Evolutionary conservation across 208 protist species (phyloP), one percentile per base, ranked within the genome.

Genomic region (Acanthamoeba healyi): DNA sequence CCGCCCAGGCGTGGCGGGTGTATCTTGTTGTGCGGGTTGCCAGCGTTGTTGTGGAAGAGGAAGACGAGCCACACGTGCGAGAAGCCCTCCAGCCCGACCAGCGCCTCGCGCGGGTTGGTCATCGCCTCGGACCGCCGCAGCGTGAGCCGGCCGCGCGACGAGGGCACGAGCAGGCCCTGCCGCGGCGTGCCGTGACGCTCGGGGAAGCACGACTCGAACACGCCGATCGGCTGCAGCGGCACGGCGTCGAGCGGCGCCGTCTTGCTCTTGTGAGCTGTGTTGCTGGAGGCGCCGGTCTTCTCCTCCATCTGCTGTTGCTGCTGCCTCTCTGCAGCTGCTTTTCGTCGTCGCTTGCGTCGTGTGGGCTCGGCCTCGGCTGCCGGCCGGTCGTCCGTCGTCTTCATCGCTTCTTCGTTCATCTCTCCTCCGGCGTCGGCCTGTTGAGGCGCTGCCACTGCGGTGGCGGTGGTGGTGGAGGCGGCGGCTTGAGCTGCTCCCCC

Each of bases 51-150:
- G 40, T 97, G 95, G 56, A 98, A 98, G 24, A 94, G 49, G 93
- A 97, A 98, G 38, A 97, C 29, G 22, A 98, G 10, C 97, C 97
- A 98, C 24, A 96, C 93, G 67, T 98, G 97, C 63, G 84, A 94
- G 67, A 93, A 98, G 6, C 94, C 94, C 1, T 95, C 81, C 7
- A 98, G 81, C 1, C 96, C 96, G 36, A 96, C 84, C 4, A 97
- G 72, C 9, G 94, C 70, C 17, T 94, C 56, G 38, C 54, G 2
- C 17, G 72, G 12, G 26, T 94, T 95, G 77, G 67, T 77, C 17
- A 77, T 15, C 36, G 67, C 67, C 34, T 77, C 67, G 2, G 67
- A 44, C 4, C 67, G 19, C 17, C 67, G 29, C 0, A 77, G 67
- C 6, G 67, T 77, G 6, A 97, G 34, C 22, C 32, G 70, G 9